These are phyloP conservation scores for Ceratocystis colombiana DNA, from an alignment of 2,329 filamentous ascomycete genomes.

Conservation along the genomic window DNA sequence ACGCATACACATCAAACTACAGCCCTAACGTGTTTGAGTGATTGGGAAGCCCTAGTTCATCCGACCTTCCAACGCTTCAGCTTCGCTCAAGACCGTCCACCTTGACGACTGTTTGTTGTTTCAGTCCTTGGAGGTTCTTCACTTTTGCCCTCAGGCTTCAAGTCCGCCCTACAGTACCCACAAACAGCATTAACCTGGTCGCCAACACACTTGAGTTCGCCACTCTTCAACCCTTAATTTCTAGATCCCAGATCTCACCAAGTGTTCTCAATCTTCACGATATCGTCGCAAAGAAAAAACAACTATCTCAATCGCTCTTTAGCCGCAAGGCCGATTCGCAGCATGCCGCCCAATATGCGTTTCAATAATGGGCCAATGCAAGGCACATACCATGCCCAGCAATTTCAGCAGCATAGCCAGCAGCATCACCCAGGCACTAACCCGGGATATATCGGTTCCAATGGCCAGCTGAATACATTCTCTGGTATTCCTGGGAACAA, in stretches of 20 bases:
- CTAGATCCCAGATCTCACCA: conserved; percentile 4
- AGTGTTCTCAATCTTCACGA: conserved; percentile 13
- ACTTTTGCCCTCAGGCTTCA: background rate
- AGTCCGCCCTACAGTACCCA: background rate
- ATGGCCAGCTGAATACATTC: conserved; percentile 59
- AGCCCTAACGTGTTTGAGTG: background rate
- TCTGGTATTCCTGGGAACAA: conserved; percentile 43
- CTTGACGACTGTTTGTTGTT: background rate
- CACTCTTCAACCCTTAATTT: background rate
- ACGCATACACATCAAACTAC: background rate
- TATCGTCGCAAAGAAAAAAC: conserved; percentile 15
- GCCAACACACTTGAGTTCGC: conserved; percentile 1
- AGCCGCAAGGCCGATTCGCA: conserved; percentile 21
- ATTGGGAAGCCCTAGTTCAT: background rate
- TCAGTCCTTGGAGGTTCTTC: background rate
- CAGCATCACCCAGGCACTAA: conserved; percentile 49
- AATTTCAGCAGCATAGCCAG: conserved; percentile 44
- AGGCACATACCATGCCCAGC: conserved; percentile 38
- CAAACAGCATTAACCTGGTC: background rate
- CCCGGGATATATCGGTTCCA: conserved; percentile 60
- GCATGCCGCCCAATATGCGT: conserved; percentile 30
- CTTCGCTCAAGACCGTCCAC: background rate
- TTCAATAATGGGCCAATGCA: conserved; percentile 39
- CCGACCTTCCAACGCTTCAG: background rate
- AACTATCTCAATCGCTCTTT: background rate